phyloP scores from a whole-genome alignment of 1,284 basidiomycete genomes.

The Apiotrichum laibachii region DNA sequence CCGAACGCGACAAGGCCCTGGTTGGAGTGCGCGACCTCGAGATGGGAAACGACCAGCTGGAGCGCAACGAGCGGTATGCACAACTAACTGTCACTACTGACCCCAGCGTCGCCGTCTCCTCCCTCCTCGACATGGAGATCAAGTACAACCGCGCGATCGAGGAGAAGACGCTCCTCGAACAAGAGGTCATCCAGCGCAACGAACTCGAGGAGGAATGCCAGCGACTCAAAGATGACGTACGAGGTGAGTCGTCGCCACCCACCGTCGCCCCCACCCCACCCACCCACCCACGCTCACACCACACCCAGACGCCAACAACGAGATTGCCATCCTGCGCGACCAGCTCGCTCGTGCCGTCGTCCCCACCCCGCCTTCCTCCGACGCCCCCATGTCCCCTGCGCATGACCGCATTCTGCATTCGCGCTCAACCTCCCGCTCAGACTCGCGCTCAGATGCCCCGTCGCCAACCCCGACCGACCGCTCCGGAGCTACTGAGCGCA shows the following conservation, averaged over 20 bases:
- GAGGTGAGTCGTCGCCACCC: slow-evolving; percentile 61
- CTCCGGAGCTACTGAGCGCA: not conserved
- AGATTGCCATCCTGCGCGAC: slow-evolving; percentile 76
- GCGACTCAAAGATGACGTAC: slow-evolving; percentile 84
- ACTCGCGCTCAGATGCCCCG: slow-evolving; percentile 8
- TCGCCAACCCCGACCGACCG: slow-evolving; percentile 6
- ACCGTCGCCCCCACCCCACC: too few relatives aligned
- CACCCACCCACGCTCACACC: too few relatives aligned
- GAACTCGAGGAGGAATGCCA: slow-evolving; percentile 88
- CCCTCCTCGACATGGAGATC: slow-evolving; percentile 83
- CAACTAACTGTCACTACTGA: not conserved
- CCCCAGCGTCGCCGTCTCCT: slow-evolving; percentile 73
- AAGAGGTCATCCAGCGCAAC: slow-evolving; percentile 90
- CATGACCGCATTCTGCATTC: slow-evolving; percentile 18
- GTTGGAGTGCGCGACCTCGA: slow-evolving; percentile 82
- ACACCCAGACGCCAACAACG: slow-evolving; percentile 62
- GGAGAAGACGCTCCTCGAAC: slow-evolving; percentile 94
- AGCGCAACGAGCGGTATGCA: slow-evolving; percentile 71
- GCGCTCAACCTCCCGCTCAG: slow-evolving; percentile 20
- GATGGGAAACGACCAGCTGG: slow-evolving; percentile 93
- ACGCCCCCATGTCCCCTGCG: slow-evolving; percentile 39
- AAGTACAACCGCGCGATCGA: slow-evolving; percentile 89
- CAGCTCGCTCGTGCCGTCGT: slow-evolving; percentile 51
- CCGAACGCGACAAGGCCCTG: slow-evolving; percentile 74
- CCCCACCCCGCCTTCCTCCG: slow-evolving; percentile 41